Conservation (phyloP, 805 yeast species). For the Candida quercuum region DNA sequence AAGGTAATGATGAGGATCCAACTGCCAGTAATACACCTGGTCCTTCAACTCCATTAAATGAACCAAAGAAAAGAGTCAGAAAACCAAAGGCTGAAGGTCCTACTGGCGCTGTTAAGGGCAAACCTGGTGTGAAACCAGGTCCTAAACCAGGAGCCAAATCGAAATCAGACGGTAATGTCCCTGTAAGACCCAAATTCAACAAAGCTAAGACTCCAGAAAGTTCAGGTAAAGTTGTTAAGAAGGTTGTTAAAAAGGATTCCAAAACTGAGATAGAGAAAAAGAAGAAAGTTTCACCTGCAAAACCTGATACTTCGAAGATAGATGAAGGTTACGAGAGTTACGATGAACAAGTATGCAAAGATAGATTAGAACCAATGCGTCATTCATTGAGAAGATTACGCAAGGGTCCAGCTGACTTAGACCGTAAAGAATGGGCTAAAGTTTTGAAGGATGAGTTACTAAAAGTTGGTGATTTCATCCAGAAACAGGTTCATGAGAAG, state of each 20-base stretch:
- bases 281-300: slow-evolving; percentile 7
- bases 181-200: slow-evolving; percentile 9
- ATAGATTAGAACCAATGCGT: slow-evolving; percentile 58
- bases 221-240: slow-evolving; percentile 1
- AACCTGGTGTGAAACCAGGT: slow-evolving; percentile 12
- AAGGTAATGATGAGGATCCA: slow-evolving; percentile 46
- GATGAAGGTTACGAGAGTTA: slow-evolving; percentile 65
- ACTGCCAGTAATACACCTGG: slow-evolving; percentile 23
- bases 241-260: slow-evolving; percentile 4
- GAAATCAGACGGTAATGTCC: slow-evolving; percentile 15
- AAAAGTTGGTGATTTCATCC: slow-evolving; percentile 71
- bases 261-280: background rate
- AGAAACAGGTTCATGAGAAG: slow-evolving; percentile 32
- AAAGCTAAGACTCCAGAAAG: slow-evolving; percentile 1
- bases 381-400: slow-evolving; percentile 61
- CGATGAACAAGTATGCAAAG: slow-evolving; percentile 70
- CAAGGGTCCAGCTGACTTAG: slow-evolving; percentile 68
- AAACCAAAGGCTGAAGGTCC: slow-evolving; percentile 23
- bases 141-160: slow-evolving; percentile 11
- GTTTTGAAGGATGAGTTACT: slow-evolving; percentile 61
- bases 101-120: slow-evolving; percentile 10
- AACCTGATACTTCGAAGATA: slow-evolving; percentile 5
- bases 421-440: slow-evolving; percentile 72
- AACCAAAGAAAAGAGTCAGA: slow-evolving; percentile 24
- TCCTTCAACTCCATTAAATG: slow-evolving; percentile 23